A percentile compares a stretch with the other conserved stretches of the same genome.
These are phyloP conservation scores for Tremella mesenterica DNA, from an alignment of 768 basidiomycete genomes.

Conservation along the genomic window DNA sequence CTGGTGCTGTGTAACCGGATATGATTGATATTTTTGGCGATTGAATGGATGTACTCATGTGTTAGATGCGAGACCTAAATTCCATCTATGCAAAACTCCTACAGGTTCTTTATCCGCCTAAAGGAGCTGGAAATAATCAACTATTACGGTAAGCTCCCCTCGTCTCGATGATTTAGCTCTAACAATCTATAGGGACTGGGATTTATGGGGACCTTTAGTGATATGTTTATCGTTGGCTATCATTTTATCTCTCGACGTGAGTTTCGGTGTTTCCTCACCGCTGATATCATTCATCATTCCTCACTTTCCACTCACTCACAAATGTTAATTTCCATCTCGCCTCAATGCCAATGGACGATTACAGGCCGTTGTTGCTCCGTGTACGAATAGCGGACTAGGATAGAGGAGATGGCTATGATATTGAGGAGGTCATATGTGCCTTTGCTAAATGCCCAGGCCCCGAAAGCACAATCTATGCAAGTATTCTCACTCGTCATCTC, in stretches of 20 bases:
- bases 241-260: constrained; percentile 32
- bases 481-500: constrained; percentile 93
- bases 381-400: too few relatives aligned
- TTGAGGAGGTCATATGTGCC: too few relatives aligned
- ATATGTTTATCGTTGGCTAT: constrained; percentile 33
- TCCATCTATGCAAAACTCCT: constrained; percentile 89
- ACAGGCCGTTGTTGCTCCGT: too few relatives aligned
- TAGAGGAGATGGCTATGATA: too few relatives aligned
- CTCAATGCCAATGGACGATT: too few relatives aligned
- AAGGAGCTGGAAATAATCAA: constrained; percentile 63
- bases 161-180: background rate
- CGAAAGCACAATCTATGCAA: constrained; percentile 68
- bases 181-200: constrained; percentile 68
- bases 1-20: background rate
- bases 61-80: constrained; percentile 76
- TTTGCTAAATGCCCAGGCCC: constrained; percentile 64
- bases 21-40: background rate
- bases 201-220: constrained; percentile 90
- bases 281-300: too few relatives aligned
- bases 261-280: constrained; percentile 49
- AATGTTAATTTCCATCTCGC: too few relatives aligned
- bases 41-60: background rate
- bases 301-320: too few relatives aligned
- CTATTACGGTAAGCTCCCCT: constrained; percentile 56
- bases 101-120: constrained; percentile 80